Conservation (phyloP, 768 basidiomycete genomes). For the Pleurotus ostreatus region DNA sequence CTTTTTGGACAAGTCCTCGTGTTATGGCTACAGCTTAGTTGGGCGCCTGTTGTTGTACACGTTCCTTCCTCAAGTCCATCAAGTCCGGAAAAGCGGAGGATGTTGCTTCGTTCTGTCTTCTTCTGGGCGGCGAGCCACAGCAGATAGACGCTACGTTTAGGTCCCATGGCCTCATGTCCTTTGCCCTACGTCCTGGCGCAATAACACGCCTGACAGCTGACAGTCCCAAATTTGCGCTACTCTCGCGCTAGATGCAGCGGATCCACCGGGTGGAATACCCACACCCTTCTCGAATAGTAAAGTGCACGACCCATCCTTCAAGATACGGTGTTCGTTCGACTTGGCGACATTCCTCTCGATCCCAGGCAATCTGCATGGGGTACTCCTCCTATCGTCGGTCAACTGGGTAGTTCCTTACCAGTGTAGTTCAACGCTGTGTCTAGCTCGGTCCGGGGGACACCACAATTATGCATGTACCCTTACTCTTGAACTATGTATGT, state of each 20-base stretch:
- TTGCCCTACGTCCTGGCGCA: background rate
- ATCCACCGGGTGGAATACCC: no score
- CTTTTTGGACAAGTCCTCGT: background rate
- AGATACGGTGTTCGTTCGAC: no score
- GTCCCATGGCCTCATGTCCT: background rate
- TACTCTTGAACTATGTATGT: background rate
- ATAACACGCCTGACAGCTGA: background rate
- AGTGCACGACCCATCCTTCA: no score
- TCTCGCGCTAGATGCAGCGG: background rate
- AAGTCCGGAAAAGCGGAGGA: background rate
- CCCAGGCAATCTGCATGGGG: background rate
- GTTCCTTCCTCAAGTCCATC: background rate
- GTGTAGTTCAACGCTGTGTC: background rate
- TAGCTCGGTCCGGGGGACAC: background rate
- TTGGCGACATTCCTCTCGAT: background rate
- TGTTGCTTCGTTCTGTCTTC: background rate
- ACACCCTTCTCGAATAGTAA: no score
- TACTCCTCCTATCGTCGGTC: background rate
- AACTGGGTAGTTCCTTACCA: background rate
- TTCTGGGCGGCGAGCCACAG: background rate
- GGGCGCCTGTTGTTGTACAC: background rate
- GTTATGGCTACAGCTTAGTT: background rate
- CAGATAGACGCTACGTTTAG: background rate
- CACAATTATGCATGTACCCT: constrained; percentile 1
- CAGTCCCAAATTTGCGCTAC: background rate